Base-by-base conservation (phyloP, 2,329 filamentous ascomycete species). In the Diaporthe batatas region DNA sequence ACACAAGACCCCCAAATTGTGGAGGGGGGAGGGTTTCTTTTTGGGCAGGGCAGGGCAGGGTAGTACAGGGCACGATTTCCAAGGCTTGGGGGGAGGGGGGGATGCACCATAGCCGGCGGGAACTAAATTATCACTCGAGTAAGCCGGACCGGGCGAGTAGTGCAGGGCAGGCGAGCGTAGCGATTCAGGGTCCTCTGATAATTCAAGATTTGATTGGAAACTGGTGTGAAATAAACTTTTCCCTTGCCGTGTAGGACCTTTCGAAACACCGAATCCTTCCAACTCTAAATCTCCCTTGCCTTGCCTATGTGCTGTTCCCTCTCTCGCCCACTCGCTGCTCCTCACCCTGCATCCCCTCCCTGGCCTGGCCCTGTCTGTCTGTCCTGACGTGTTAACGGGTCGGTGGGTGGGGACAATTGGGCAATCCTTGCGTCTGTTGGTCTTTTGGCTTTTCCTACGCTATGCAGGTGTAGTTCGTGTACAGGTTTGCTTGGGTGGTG, bases 221-320 rank as follows among this genome's bases (percentile, higher is more conserved):
- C 11, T n/a, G 42, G 7, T 18, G n/a, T 36, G 44, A 51, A 65
- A 36, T 65, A 65, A 65, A 51, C 29, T 65, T 65, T 49, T 51
- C 34, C 11, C 23, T 6, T 47, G 59, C 44, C 29, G 44, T 64
- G 59, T 65, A 51, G 29, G 59, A 65, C 44, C 12, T 49, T 65
- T 65, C 59, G 44, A 65, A 65, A 65, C 59, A 49, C 44, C 59
- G 59, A 65, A 65, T 65, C 59, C 59, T 51, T 42, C 59, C 44
- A 65, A 65, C 59, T 65, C 44, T 51, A 65, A 65, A 32, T 64
- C 10, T 6, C 39, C 29, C 29, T 29, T 5, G 29, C 29, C 29
- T 5, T 29, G 29, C 29, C 2, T 5, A 29, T 29, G 29, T 29
- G 29, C n/a, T 29, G 29, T 29, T 29, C 29, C 29, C 29, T 29